Base-by-base conservation (phyloP, 148 eudicot genomes). In the Amaranthus cruentus region DNA sequence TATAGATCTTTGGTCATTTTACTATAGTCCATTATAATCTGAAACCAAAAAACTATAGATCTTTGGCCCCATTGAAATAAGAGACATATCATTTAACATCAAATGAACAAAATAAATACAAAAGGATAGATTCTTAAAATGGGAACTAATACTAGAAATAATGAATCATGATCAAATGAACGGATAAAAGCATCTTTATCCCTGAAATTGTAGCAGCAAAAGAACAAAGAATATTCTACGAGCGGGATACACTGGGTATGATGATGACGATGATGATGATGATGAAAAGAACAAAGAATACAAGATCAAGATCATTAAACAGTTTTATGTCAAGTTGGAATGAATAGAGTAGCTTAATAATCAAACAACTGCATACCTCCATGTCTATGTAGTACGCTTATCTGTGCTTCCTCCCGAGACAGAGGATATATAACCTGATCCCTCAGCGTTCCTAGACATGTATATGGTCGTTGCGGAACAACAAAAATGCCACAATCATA, bases 351-450 rank as follows among this genome's bases (percentile, higher is more conserved):
- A 49, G 62, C 18, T n/a, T 4, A 21, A 55, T 13, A 46, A n/a
- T 47, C 42, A 7, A 65, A 71, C 44, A 68, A 15, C 42, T 56
- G 44, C 69, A 70, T 70, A 88, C 92, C 84, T 76, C 76, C 73
- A 79, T 79, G 62, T 73, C 79, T 72, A 47, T 46, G 69, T 63
- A 70, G 58, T 48, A 82, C 84, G 79, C 87, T 89, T 69, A 73
- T 77, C 82, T 87, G 87, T 75, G 98, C 97, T 86, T 89, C 97
- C 59, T 79, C 84, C 58, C 49, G 68, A 4, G 98, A 94, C 67
- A 94, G 90, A 69, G 97, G 98, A 76, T 94, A 94, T 71, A 94
- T 94, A 70, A 94, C 83, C 81, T 94, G 98, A 88, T 94, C 98
- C 68, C 98, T 83, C 69, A 91, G 85, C 48, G 93, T 87, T 78